Evolutionary conservation across 208 protist genomes (phyloP).

Genomic region (Leishmania martiniquensis): DNA sequence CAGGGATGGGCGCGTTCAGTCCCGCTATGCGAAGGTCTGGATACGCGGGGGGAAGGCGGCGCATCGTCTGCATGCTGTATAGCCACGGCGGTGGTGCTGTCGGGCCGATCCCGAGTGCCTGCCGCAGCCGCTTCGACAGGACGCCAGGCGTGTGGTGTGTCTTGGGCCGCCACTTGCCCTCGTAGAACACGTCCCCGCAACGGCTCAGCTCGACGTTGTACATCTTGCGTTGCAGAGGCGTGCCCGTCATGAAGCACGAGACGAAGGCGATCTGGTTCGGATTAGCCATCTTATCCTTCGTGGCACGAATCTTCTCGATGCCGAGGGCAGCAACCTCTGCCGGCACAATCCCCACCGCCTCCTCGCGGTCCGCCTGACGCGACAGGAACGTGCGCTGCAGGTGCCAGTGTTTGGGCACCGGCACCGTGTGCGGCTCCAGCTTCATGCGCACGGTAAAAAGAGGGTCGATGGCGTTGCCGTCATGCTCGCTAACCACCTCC

Average conservation of each 20-base stretch:
- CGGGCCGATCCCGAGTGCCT: conserved; percentile 97
- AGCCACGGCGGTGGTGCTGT: conserved; percentile 98
- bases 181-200: conserved; percentile 97
- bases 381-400: conserved; percentile 98
- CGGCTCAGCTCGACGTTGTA: conserved; percentile 88
- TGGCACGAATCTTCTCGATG: conserved; percentile 97
- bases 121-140: conserved; percentile 91
- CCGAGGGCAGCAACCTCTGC: conserved; percentile 93
- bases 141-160: conserved; percentile 52
- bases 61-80: conserved; percentile 98
- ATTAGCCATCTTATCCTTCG: conserved; percentile 97
- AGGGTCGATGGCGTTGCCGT: conserved; percentile 97
- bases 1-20: conserved; percentile 98
- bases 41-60: conserved; percentile 98
- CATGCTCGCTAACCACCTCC: conserved; percentile 90
- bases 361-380: conserved; percentile 94
- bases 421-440: conserved; percentile 86
- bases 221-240: conserved; percentile 89
- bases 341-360: conserved; percentile 95
- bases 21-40: conserved; percentile 97
- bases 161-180: conserved; percentile 97
- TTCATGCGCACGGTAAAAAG: conserved; percentile 97
- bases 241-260: conserved; percentile 98
- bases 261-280: conserved; percentile 95
- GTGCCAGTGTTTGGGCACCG: conserved; percentile 98